These are phyloP conservation scores for Cyclospora cayetanensis DNA, from an alignment of 169 alveolate species.

Conservation along the genomic window DNA sequence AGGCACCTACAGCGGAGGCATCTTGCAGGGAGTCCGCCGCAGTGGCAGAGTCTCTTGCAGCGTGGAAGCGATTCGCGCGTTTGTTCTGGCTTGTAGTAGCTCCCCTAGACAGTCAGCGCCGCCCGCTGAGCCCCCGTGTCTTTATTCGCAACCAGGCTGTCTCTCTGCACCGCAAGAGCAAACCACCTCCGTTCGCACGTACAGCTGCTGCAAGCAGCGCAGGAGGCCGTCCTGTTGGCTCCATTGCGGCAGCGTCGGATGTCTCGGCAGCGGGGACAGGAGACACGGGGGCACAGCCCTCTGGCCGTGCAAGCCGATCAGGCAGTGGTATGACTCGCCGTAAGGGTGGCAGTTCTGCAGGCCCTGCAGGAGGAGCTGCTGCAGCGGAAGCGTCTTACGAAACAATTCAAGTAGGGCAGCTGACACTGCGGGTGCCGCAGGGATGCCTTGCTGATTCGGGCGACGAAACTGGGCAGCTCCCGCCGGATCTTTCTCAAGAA, in stretches of 20 bases:
- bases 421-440: conserved; percentile 43
- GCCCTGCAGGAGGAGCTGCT: not conserved
- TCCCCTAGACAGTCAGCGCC: conserved; percentile 56
- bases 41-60: conserved; percentile 24
- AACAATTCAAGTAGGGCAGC: conserved; percentile 47
- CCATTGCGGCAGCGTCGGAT: not conserved
- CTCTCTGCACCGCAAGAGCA: conserved; percentile 34
- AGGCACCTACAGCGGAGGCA: not conserved
- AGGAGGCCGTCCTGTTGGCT: too few relatives aligned
- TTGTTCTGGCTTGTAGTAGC: conserved; percentile 31
- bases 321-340: conserved; percentile 3
- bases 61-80: conserved; percentile 32
- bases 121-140: conserved; percentile 48
- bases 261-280: not conserved
- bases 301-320: conserved; percentile 22
- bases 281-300: not conserved
- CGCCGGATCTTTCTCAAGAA: not conserved
- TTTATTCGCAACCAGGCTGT: not conserved
- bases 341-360: conserved; percentile 1
- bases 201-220: conserved; percentile 11
- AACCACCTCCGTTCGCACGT: conserved; percentile 4
- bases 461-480: not conserved
- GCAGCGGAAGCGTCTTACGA: conserved; percentile 33
- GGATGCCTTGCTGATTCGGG: conserved; percentile 3
- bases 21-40: not conserved